Conservation (phyloP, 352 stramenopile genomes). For the Blastocystis sp. region DNA sequence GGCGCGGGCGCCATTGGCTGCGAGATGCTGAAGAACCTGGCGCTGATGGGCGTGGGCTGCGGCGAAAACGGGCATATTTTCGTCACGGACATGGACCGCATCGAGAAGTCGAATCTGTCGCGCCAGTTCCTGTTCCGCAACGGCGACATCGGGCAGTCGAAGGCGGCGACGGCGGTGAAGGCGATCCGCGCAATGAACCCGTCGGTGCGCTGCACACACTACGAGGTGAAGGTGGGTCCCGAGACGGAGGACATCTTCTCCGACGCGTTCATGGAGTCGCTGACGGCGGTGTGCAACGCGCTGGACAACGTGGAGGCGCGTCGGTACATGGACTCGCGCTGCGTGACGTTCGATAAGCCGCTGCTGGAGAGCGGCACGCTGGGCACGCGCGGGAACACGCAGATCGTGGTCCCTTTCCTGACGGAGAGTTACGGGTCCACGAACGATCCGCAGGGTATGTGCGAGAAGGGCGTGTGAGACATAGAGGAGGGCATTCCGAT, state of each 20-base stretch:
- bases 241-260: conserved; percentile 96
- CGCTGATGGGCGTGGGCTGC: conserved; percentile 93
- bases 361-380: conserved; percentile 98
- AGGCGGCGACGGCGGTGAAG: conserved; percentile 86
- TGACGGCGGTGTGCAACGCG: conserved; percentile 91
- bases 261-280: conserved; percentile 91
- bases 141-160: conserved; percentile 90
- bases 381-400: conserved; percentile 96
- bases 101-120: conserved; percentile 97
- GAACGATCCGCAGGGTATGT: conserved; percentile 33
- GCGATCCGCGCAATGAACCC: conserved; percentile 91
- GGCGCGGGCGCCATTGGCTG: conserved; percentile 97
- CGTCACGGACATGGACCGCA: conserved; percentile 98
- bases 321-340: conserved; percentile 93
- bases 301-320: conserved; percentile 97
- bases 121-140: conserved; percentile 97
- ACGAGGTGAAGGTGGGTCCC: conserved; percentile 79
- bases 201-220: conserved; percentile 81
- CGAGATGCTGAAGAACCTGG: conserved; percentile 99
- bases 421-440: conserved; percentile 91
- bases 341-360: conserved; percentile 89
- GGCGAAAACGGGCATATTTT: conserved; percentile 78
- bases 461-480: not conserved
- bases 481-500: conserved; percentile 96
- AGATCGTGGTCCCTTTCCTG: conserved; percentile 82